phyloP scores from a whole-genome alignment of 225 moss, liverwort and hornwort species.

The Sphagnum contortum region DNA sequence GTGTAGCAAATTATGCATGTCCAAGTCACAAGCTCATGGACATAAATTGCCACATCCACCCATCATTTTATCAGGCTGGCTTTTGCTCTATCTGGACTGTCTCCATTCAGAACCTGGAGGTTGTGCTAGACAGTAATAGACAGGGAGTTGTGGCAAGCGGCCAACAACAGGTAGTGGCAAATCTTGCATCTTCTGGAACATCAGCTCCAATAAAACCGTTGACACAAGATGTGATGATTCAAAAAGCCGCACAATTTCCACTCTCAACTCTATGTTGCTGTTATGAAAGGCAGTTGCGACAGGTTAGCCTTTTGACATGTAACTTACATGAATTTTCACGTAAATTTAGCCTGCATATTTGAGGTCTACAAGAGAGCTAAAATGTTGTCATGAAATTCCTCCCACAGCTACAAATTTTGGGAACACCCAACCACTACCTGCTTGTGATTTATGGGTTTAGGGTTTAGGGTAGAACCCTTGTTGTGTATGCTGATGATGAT shows the following conservation, averaged over 20 bases:
- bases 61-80: slow-evolving; percentile 29
- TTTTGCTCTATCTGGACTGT: slow-evolving; percentile 15
- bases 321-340: too few species aligned
- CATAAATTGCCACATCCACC: slow-evolving; percentile 9
- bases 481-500: too few species aligned
- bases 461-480: background rate
- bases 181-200: too few species aligned
- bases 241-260: too few species aligned
- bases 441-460: background rate
- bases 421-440: background rate
- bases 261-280: slow-evolving; percentile 9
- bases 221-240: too few species aligned
- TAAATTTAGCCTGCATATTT: too few species aligned
- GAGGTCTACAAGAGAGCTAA: too few species aligned
- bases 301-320: slow-evolving; percentile 6
- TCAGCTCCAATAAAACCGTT: too few species aligned
- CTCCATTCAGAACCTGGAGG: slow-evolving; percentile 8
- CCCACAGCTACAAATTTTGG: too few species aligned
- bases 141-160: background rate
- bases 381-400: too few species aligned
- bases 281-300: slow-evolving; percentile 18
- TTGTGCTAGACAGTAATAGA: slow-evolving; percentile 5
- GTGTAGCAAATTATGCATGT: slow-evolving; percentile 10
- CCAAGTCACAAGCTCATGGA: slow-evolving; percentile 14
- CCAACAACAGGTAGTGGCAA: too few species aligned